These are phyloP conservation scores for Mortierella sp. DNA, from an alignment of 371 early-diverging fungal species.

Conservation along the genomic window DNA sequence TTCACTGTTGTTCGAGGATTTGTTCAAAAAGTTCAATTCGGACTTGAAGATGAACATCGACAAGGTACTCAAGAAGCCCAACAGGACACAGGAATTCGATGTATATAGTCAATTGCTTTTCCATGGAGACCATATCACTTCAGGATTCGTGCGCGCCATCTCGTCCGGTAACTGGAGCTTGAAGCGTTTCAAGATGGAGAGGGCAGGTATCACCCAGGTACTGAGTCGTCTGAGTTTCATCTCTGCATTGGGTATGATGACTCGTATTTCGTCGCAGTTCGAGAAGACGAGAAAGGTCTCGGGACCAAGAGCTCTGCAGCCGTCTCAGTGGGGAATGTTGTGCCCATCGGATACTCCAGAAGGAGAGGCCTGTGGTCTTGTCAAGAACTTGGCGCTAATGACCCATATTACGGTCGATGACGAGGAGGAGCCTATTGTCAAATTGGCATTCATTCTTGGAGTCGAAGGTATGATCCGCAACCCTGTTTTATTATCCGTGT, in stretches of 20 bases:
- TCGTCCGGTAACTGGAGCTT: slow-evolving; percentile 99
- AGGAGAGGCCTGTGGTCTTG: slow-evolving; percentile 99
- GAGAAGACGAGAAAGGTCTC: slow-evolving; percentile 99
- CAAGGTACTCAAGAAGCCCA: slow-evolving; percentile 93
- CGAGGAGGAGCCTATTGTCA: slow-evolving; percentile 83
- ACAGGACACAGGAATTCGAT: slow-evolving; percentile 96
- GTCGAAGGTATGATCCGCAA: slow-evolving; percentile 67
- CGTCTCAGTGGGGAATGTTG: slow-evolving; percentile 99
- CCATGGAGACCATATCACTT: slow-evolving; percentile 94
- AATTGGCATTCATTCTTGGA: slow-evolving; percentile 85
- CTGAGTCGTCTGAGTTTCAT: slow-evolving; percentile 97
- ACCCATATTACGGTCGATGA: slow-evolving; percentile 99
- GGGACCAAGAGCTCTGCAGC: slow-evolving; percentile 98
- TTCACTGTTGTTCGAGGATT: slow-evolving; percentile 98
- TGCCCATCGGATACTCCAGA: slow-evolving; percentile 99
- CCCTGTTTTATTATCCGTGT: background rate
- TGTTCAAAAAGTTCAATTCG: slow-evolving; percentile 97
- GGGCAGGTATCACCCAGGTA: slow-evolving; percentile 99
- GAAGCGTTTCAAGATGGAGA: slow-evolving; percentile 99
- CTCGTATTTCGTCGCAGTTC: slow-evolving; percentile 98
- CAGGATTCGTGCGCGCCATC: slow-evolving; percentile 96
- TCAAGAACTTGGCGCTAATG: slow-evolving; percentile 99
- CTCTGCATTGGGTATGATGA: slow-evolving; percentile 99
- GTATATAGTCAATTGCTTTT: slow-evolving; percentile 87
- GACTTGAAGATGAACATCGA: slow-evolving; percentile 94